phyloP scores from a whole-genome alignment of 75 land plant species.

The Pinus tabuliformis region DNA sequence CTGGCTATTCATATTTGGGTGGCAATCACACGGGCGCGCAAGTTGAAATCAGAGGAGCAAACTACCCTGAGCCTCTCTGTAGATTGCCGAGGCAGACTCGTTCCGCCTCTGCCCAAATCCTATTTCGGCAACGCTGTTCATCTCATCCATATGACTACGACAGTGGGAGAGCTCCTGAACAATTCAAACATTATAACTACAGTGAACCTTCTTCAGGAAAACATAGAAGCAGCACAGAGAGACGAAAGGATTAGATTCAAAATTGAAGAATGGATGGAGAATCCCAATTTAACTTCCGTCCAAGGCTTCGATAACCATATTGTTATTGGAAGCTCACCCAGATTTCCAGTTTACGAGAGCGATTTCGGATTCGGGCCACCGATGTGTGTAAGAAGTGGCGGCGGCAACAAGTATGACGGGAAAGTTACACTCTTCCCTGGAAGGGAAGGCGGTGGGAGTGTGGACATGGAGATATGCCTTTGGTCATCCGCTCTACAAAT shows the following conservation, averaged over 20 bases:
- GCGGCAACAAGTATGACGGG: conserved; percentile 37
- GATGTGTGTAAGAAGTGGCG: conserved; percentile 34
- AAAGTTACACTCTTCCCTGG: conserved; percentile 40
- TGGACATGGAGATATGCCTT: conserved; percentile 39
- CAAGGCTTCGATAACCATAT: too few relatives aligned
- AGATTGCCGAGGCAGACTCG: conserved; percentile 9
- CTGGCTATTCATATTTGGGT: conserved; percentile 24
- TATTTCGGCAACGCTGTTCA: conserved; percentile 36
- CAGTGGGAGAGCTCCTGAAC: background rate
- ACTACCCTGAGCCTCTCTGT: background rate
- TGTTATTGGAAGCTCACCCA: conserved; percentile 46
- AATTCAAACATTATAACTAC: too few relatives aligned
- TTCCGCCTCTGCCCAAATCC: conserved; percentile 8
- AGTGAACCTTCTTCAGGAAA: too few relatives aligned
- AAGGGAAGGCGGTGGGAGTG: conserved; percentile 33
- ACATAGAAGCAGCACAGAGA: too few relatives aligned
- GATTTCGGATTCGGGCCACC: conserved; percentile 61
- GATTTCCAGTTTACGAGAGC: conserved; percentile 46
- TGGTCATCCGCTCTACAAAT: conserved; percentile 2
- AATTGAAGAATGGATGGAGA: background rate
- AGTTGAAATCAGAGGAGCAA: background rate
- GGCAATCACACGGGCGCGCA: conserved; percentile 10
- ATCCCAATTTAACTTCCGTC: too few relatives aligned
- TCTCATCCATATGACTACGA: background rate
- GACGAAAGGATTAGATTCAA: background rate